Base-by-base conservation (phyloP, 1,284 basidiomycete genomes). In the Peniophora sp. region DNA sequence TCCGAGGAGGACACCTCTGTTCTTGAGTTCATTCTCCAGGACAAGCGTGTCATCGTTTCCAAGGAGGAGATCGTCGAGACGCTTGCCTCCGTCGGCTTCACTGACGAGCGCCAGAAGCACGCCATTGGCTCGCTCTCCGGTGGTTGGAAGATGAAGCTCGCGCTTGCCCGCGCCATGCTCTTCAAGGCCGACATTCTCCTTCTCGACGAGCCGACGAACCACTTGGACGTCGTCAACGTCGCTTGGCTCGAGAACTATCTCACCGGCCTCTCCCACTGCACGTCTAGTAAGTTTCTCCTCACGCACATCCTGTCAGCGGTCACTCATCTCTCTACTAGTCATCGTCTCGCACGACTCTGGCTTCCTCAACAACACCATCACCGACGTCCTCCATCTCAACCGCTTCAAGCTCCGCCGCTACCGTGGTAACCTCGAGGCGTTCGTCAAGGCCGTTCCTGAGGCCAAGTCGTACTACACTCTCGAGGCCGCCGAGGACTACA, bases 131-230 rank as follows among this genome's bases (percentile, higher is more conserved):
- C 85, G 56, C 77, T 99, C 51, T 99, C 96, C 47, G 97, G 97
- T 82, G 97, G 97, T 77, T 99, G 97, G 97, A 97, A 99, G 82
- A 99, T 99, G 97, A 98, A 98, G 83, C 87, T 99, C 58, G 97
- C 96, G 27, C 85, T 99, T 55, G 97, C 97, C 52, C 86, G 97
- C 62, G 97, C 97, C 53, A 97, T 99, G 78, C 83, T 99, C 54
- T 99, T 98, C 91, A 94, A 93, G 77, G 94, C 94, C 60, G 95
- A 97, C 66, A 97, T 97, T 64, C 85, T 97, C 55, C 76, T 97
- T 48, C 90, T 97, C 62, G 94, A 97, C 71, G 95, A 97, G 76
- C 95, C 95, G 46, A 97, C 94, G 72, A 97, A 97, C 81, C 94
- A 97, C 72, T 82, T 97, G 73, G 95, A 97, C 63, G 94, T 97